Evolutionary conservation across 1,284 basidiomycete genomes (phyloP), one percentile per base, ranked within the genome.

Genomic region (Rhodotorula mucilaginosa): DNA sequence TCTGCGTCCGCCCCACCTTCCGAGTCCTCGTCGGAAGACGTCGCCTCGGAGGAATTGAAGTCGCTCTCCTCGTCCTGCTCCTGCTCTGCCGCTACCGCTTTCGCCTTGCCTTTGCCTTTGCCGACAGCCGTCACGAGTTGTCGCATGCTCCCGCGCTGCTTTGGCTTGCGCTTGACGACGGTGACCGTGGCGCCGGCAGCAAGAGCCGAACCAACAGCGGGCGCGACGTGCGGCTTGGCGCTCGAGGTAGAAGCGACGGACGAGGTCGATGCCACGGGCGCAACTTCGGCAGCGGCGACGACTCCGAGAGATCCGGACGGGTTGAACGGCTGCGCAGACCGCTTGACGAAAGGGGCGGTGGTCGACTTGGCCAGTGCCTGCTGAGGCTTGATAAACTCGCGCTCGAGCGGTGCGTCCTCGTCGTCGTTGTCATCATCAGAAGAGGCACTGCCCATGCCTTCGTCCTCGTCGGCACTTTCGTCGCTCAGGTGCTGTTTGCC

Each of bases 21-120:
- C 26, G 10, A 13, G 12, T 64, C 68, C 5, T 52, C 48, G 0
- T 54, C 63, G 21, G 47, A 31, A 21, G 61, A 63, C 46, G 65
- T 49, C 29, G 54, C 65, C 19, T 68, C 71, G 48, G 73, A 70
- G 52, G 68, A 68, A 58, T 74, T 67, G 18, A 71, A 71, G 23
- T 73, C 74, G 29, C 47, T 58, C 49, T 67, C 67, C 26, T 72
- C 68, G 44, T 74, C 75, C 29, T 68, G 64, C 18, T 75, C 76
- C 26, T 71, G 73, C 4, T 74, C 76, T 2, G 76, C 76, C 16
- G 73, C 74, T 21, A 75, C 74, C 19, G 74, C 74, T 19, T 76
- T 76, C 8, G 72, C 76, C n/a, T 73, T 76, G 18, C 74, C 76
- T 16, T 73, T 76, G 19, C 75, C 74, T 13, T 73, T 75, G 49